Base-by-base conservation (phyloP, 768 basidiomycete species). In the Lactifluus rugatus region DNA sequence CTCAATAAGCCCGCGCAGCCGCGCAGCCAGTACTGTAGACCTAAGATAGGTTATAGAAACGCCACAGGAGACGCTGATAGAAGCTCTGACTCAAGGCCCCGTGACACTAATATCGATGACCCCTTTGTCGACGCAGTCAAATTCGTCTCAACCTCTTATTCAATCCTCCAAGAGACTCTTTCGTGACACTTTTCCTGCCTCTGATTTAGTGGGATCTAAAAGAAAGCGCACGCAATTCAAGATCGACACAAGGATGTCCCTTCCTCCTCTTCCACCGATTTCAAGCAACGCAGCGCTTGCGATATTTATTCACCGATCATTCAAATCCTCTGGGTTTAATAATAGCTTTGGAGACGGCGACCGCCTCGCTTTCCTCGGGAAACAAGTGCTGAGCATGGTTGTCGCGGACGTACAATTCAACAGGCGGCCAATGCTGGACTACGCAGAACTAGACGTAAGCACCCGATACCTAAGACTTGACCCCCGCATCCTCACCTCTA, bases 231-330 rank as follows among this genome's bases (percentile, higher is more conserved):
- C 49, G 34, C 23, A 54, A 37, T 11, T 42, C 17, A 17, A 19
- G 7, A 17, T 36, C 28, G 25, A 42, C 41, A 36, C 32, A 42
- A 49, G 2, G 58, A 60, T 55, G 58, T 13, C 45, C 10, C 11
- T 46, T 34, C 57, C 57, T 34, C 44, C 41, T 23, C 57, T 62
- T 26, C 61, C 61, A 13, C 26, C 48, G 8, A 36, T 59, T 13
- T 52, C 66, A 60, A 66, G 67, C 57, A 51, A 64, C 42, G 56
- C 56, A 44, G 21, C 52, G 14, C 77, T 89, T 52, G 79, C 85
- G 63, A 82, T 87, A 52, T 87, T 79, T 64, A 87, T 84, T 13
- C 87, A 89, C 67, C 76, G 70, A 64, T 85, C 85, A 19, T 74
- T 89, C 50, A 75, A 80, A 51, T 76, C 67, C 26, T 8, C 48